Evolutionary conservation across 148 eudicot genomes (phyloP).

Genomic region (Vaccinium darrowii): DNA sequence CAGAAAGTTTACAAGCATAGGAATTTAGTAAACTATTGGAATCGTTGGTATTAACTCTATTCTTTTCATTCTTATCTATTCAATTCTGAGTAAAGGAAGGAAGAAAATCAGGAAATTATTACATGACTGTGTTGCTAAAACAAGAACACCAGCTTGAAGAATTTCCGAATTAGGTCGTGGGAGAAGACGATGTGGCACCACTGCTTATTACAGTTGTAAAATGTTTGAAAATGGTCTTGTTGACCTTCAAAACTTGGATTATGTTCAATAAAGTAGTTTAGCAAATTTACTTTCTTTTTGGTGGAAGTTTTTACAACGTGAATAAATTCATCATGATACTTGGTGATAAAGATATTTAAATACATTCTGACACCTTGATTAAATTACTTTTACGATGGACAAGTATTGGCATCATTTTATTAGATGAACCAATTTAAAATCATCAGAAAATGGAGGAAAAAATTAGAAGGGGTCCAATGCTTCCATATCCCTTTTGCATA

Average conservation of each 20-base stretch:
- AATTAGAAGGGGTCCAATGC: neutral
- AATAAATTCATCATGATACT: neutral
- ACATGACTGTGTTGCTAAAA: neutral
- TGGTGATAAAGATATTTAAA: neutral
- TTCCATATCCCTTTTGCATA: neutral
- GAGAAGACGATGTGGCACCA: neutral
- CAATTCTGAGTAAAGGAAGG: neutral
- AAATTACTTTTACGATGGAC: neutral
- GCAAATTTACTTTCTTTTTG: neutral
- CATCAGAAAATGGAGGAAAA: neutral
- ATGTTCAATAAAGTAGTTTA: neutral
- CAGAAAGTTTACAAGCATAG: too few species aligned
- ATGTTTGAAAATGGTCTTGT: neutral
- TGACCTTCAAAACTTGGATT: neutral
- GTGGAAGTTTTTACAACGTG: neutral
- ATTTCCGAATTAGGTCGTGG: neutral
- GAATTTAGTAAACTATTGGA: too few species aligned
- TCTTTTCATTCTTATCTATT: too few species aligned
- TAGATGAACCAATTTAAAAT: slow-evolving; percentile 1
- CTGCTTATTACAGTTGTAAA: neutral
- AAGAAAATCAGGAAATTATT: neutral
- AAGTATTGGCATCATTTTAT: neutral
- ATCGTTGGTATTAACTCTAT: too few species aligned
- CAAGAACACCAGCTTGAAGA: neutral
- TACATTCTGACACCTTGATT: neutral